Evolutionary conservation across 2,329 filamentous ascomycete genomes (phyloP).

Genomic region (Colletotrichum tanaceti): DNA sequence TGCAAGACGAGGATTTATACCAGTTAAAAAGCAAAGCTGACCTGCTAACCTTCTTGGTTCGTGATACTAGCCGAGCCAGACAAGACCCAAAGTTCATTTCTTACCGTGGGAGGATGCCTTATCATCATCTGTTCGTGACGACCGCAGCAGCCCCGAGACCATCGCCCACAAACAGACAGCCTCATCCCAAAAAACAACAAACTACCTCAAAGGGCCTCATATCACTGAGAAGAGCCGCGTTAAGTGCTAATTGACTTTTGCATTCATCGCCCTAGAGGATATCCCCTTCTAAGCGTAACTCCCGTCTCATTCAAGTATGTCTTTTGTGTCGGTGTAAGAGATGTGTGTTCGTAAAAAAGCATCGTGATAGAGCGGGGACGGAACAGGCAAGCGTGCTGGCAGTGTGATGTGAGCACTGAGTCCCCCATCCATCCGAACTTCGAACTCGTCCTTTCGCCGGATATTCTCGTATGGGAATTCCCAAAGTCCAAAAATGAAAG

Average conservation of each 20-base stretch:
- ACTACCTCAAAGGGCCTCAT: background rate
- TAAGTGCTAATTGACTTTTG: conserved; percentile 27
- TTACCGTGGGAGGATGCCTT: background rate
- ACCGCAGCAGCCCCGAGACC: background rate
- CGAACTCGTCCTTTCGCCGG: conserved; percentile 17
- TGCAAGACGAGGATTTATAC: background rate
- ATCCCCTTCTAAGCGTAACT: conserved; percentile 35
- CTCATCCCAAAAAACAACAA: background rate
- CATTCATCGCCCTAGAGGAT: conserved; percentile 29
- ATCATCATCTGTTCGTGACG: background rate
- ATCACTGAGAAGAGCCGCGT: background rate
- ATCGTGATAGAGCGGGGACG: conserved; percentile 31
- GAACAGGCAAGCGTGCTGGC: conserved; percentile 33
- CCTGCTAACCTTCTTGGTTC: background rate
- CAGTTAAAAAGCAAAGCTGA: background rate
- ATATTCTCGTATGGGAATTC: conserved; percentile 24
- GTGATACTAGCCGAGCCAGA: background rate
- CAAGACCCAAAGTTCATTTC: background rate
- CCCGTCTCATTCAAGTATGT: conserved; percentile 26
- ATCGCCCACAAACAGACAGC: background rate
- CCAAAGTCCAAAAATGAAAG: conserved; percentile 17
- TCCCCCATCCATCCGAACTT: conserved; percentile 19
- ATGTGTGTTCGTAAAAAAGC: conserved; percentile 37
- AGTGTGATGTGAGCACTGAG: conserved; percentile 24
- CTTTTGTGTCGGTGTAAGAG: conserved; percentile 31